Conservation (phyloP, 2,329 filamentous ascomycete genomes). For the Neofusicoccum cordaticola region DNA sequence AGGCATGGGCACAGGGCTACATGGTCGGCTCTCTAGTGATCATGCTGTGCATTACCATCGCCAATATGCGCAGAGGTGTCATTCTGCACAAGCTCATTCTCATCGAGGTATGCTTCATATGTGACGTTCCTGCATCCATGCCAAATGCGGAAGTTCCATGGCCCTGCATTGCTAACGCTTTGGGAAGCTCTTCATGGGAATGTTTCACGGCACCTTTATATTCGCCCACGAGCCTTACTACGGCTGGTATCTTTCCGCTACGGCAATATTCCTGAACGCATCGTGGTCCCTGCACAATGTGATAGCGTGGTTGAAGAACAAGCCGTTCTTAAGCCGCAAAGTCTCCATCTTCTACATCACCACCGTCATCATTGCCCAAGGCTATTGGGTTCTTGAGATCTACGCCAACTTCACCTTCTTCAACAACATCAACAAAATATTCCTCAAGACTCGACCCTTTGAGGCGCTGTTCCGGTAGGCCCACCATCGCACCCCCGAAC, state of each 20-base stretch:
- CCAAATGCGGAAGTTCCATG: not conserved
- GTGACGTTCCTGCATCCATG: not conserved
- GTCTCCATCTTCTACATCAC: conserved; percentile 57
- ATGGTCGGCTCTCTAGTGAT: conserved; percentile 44
- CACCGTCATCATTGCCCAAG: conserved; percentile 57
- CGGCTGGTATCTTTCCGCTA: conserved; percentile 63
- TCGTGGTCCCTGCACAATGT: conserved; percentile 65
- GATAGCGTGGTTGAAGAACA: conserved; percentile 66
- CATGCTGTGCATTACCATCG: conserved; percentile 47
- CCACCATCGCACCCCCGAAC: too few species aligned
- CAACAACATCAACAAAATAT: conserved; percentile 54
- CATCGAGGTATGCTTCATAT: conserved; percentile 39
- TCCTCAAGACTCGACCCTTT: conserved; percentile 55
- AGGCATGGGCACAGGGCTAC: conserved; percentile 41
- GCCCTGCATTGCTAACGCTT: not conserved
- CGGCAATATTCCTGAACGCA: conserved; percentile 59
- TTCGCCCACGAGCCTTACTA: conserved; percentile 56
- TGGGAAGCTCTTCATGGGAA: conserved; percentile 52
- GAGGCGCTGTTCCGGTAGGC: conserved; percentile 58
- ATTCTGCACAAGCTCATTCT: conserved; percentile 52
- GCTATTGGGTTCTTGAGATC: conserved; percentile 65
- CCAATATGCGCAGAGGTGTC: conserved; percentile 49
- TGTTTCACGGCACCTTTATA: conserved; percentile 59
- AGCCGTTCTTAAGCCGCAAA: conserved; percentile 54
- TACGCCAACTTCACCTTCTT: conserved; percentile 66